Conservation (phyloP, 345 rosid species). For the Conringia planisiliqua region DNA sequence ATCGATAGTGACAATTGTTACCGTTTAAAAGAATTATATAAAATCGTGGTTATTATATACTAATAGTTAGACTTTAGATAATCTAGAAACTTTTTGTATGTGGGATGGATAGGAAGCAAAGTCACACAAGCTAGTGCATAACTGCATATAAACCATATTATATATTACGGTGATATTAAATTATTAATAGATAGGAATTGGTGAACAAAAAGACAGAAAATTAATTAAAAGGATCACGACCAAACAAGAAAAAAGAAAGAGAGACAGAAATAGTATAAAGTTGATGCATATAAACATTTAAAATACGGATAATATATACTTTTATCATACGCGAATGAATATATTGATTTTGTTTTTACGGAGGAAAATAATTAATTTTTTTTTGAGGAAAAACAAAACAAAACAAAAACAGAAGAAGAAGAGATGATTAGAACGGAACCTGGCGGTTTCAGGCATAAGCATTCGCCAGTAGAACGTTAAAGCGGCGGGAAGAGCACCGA, state of each 20-base stretch:
- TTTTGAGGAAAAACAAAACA: neutral
- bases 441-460: conserved; percentile 88
- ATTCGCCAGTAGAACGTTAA: conserved; percentile 75
- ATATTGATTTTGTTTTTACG: neutral
- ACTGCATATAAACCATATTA: neutral
- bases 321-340: neutral
- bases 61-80: neutral
- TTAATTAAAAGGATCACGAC: neutral
- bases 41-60: neutral
- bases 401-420: neutral
- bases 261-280: neutral
- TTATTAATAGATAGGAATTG: neutral
- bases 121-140: conserved; percentile 18
- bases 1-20: neutral
- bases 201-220: neutral
- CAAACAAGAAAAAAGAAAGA: neutral
- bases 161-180: neutral
- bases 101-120: conserved; percentile 19
- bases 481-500: conserved; percentile 79
- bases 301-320: neutral
- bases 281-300: neutral
- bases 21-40: neutral
- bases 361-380: neutral
- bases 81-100: neutral
- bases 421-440: conserved; percentile 32